phyloP scores from a whole-genome alignment of 371 early-diverging fungal genomes.

The Rhizomucor miehei region DNA sequence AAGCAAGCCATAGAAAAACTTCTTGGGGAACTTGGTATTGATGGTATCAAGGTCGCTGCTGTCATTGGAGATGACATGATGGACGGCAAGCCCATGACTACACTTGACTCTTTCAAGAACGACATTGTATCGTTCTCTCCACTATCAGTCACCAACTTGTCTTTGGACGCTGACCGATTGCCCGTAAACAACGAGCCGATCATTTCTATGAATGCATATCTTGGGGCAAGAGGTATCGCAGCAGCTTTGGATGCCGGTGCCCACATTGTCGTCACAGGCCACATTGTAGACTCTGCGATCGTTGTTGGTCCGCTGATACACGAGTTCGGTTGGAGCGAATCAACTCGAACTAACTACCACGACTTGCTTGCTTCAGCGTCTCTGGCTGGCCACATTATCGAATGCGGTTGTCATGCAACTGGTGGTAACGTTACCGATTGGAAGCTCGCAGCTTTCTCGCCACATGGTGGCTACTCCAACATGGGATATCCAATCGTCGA shows the following conservation, averaged over 20 bases:
- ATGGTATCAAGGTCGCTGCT: constrained; percentile 56
- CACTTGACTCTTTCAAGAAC: constrained; percentile 26
- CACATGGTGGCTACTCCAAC: constrained; percentile 61
- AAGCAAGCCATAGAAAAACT: constrained; percentile 64
- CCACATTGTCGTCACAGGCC: constrained; percentile 72
- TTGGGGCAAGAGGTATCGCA: constrained; percentile 60
- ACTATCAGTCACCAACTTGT: constrained; percentile 31
- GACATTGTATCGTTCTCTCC: constrained; percentile 52
- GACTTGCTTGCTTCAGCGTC: constrained; percentile 69
- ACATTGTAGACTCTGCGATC: constrained; percentile 69
- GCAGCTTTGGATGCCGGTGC: constrained; percentile 63
- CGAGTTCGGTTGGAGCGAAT: constrained; percentile 49
- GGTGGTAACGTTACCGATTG: constrained; percentile 81
- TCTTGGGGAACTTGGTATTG: constrained; percentile 42
- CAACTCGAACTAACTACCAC: constrained; percentile 33
- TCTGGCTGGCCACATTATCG: constrained; percentile 73
- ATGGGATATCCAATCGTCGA: constrained; percentile 52
- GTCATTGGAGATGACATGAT: constrained; percentile 71
- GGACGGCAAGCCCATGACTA: constrained; percentile 12
- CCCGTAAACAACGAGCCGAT: constrained; percentile 50
- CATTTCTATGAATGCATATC: constrained; percentile 62
- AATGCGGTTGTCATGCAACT: constrained; percentile 75
- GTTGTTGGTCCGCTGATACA: constrained; percentile 58
- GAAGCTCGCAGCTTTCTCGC: constrained; percentile 55
- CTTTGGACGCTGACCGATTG: constrained; percentile 45